A percentile compares a stretch with the other conserved stretches of the same genome.
Conservation (phyloP, 2,329 filamentous ascomycete genomes). For the Trichoderma sp. region DNA sequence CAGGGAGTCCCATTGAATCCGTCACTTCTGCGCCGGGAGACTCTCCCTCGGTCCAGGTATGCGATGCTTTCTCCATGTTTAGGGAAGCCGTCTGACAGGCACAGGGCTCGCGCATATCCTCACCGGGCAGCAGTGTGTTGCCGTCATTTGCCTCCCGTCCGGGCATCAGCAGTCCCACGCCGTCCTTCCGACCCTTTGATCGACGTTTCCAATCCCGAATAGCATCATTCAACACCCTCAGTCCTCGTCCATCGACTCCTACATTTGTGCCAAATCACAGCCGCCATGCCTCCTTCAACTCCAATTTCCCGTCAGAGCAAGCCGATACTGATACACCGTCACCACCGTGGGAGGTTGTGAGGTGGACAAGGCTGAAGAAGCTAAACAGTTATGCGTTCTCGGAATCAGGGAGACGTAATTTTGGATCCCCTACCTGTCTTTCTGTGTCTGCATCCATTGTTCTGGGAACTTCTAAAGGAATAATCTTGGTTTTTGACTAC, state of each 20-base stretch:
- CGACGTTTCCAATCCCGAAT: conserved; percentile 89
- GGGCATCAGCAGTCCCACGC: conserved; percentile 67
- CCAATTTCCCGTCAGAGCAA: conserved; percentile 61
- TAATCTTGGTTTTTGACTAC: conserved; percentile 95
- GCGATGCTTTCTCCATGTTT: conserved; percentile 24
- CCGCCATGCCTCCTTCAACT: conserved; percentile 75
- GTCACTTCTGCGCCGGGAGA: conserved; percentile 75
- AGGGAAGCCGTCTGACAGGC: conserved; percentile 29
- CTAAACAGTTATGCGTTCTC: conserved; percentile 88
- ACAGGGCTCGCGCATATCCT: conserved; percentile 61
- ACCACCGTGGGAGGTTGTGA: conserved; percentile 92
- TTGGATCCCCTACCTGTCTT: conserved; percentile 87
- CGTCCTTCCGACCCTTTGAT: conserved; percentile 90
- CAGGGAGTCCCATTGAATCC: conserved; percentile 68
- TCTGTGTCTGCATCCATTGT: conserved; percentile 85
- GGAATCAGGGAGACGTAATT: conserved; percentile 86
- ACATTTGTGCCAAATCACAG: conserved; percentile 75
- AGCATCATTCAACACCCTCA: conserved; percentile 51
- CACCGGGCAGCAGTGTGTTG: conserved; percentile 72
- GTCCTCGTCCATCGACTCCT: conserved; percentile 72
- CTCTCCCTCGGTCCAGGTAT: conserved; percentile 77
- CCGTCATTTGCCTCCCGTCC: conserved; percentile 67
- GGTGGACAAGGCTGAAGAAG: conserved; percentile 92
- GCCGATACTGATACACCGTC: conserved; percentile 68
- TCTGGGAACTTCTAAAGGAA: conserved; percentile 88